These are phyloP conservation scores for Leishmania martiniquensis DNA, from an alignment of 208 protist species.

Conservation along the genomic window DNA sequence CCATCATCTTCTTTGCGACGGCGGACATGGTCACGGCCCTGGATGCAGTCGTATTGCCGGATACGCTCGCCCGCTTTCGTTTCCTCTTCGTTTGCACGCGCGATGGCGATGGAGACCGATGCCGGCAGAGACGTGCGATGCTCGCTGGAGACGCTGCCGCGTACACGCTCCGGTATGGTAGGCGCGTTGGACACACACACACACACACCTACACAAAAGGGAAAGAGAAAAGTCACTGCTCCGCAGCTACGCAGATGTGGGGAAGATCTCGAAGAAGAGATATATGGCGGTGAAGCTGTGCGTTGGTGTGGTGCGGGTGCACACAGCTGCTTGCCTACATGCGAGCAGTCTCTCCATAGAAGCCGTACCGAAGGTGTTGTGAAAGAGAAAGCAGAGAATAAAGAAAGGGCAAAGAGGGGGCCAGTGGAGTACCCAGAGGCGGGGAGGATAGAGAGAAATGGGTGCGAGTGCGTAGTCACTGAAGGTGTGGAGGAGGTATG, in stretches of 20 bases:
- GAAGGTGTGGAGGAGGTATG: background rate
- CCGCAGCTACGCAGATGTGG: background rate
- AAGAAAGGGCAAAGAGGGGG: background rate
- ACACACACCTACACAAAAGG: too few relatives aligned
- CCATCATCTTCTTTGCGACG: constrained; percentile 79
- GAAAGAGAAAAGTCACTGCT: too few relatives aligned
- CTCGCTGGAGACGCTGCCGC: background rate
- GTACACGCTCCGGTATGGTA: background rate
- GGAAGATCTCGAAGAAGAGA: too few relatives aligned
- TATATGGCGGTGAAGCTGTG: background rate
- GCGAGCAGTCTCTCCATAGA: background rate
- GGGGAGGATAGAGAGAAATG: too few relatives aligned
- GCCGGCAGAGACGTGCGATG: background rate
- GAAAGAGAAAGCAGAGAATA: too few relatives aligned
- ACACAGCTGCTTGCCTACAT: background rate
- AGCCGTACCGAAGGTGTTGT: background rate
- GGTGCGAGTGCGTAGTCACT: too few relatives aligned
- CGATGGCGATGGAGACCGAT: background rate
- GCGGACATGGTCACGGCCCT: constrained; percentile 47
- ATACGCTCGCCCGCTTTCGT: background rate
- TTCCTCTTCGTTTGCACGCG: background rate
- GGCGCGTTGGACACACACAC: background rate
- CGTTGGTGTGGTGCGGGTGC: background rate
- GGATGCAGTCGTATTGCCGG: background rate
- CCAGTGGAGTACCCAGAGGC: background rate